phyloP scores from a whole-genome alignment of 345 rosid species.

The Ceriops zippeliana region DNA sequence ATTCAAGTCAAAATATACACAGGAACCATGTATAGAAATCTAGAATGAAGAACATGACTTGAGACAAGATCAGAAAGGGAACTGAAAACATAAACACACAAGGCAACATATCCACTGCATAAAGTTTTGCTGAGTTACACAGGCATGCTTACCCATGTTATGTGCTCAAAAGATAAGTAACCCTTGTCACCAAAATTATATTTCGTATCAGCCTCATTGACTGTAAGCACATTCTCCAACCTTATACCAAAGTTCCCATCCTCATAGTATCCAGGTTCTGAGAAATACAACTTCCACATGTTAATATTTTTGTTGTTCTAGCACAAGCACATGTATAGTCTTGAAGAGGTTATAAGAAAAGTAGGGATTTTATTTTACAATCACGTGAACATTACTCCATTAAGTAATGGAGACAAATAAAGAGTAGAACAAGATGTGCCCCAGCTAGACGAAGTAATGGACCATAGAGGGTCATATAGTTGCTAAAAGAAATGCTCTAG shows the following conservation, averaged over 20 bases:
- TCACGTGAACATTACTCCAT: too few species aligned
- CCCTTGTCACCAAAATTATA: constrained; percentile 94
- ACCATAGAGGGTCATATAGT: too few species aligned
- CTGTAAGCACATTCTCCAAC: constrained; percentile 88
- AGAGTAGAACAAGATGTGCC: too few species aligned
- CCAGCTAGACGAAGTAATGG: too few species aligned
- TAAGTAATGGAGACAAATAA: too few species aligned
- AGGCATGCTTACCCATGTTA: constrained; percentile 76
- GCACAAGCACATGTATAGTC: too few species aligned
- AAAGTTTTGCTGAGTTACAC: not conserved
- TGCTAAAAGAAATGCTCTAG: not conserved
- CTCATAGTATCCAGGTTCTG: constrained; percentile 95
- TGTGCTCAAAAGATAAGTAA: constrained; percentile 84
- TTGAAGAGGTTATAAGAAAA: constrained; percentile 9
- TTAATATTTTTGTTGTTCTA: not conserved
- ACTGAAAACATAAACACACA: too few species aligned
- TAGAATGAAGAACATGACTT: too few species aligned
- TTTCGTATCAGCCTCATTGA: constrained; percentile 61
- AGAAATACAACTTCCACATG: constrained; percentile 14
- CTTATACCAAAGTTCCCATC: constrained; percentile 93
- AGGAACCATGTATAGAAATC: too few species aligned
- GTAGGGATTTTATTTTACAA: not conserved
- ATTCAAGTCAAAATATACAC: too few species aligned
- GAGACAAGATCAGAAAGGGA: too few species aligned
- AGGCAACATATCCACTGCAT: not conserved